Evolutionary conservation across 345 rosid genomes (phyloP).

Genomic region (Salix exigua): DNA sequence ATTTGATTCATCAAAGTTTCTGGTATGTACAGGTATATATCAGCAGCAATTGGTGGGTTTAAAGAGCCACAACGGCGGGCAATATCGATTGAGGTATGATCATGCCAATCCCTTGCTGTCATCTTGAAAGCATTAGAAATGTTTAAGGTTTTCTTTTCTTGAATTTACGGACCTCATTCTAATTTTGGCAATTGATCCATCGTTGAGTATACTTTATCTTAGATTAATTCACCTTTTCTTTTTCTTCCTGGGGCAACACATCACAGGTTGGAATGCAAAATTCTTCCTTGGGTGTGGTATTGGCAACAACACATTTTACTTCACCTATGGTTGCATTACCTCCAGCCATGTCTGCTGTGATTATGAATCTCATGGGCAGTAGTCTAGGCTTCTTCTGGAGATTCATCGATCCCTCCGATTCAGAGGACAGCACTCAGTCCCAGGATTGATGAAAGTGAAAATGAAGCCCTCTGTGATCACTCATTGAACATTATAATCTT

Average conservation of each 20-base stretch:
- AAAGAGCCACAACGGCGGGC: slow-evolving; percentile 57
- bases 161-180: background rate
- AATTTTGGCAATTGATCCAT: background rate
- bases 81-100: slow-evolving; percentile 51
- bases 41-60: slow-evolving; percentile 47
- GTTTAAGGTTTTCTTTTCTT: background rate
- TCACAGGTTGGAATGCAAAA: slow-evolving; percentile 73
- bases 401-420: slow-evolving; percentile 28
- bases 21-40: slow-evolving; percentile 40
- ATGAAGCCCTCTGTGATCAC: background rate
- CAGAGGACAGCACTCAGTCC: background rate
- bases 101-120: background rate
- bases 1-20: background rate
- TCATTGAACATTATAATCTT: background rate
- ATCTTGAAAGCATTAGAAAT: background rate
- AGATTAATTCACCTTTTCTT: background rate
- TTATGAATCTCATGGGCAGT: slow-evolving; percentile 73
- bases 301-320: slow-evolving; percentile 60
- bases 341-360: slow-evolving; percentile 56
- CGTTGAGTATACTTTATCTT: too few relatives aligned
- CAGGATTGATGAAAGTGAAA: slow-evolving; percentile 9
- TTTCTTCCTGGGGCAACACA: too few relatives aligned
- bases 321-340: slow-evolving; percentile 59
- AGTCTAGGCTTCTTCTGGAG: slow-evolving; percentile 54
- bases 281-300: slow-evolving; percentile 61